Evolutionary conservation across 495 filamentous ascomycete species (phyloP).

Genomic region (Penicillium fimorum): DNA sequence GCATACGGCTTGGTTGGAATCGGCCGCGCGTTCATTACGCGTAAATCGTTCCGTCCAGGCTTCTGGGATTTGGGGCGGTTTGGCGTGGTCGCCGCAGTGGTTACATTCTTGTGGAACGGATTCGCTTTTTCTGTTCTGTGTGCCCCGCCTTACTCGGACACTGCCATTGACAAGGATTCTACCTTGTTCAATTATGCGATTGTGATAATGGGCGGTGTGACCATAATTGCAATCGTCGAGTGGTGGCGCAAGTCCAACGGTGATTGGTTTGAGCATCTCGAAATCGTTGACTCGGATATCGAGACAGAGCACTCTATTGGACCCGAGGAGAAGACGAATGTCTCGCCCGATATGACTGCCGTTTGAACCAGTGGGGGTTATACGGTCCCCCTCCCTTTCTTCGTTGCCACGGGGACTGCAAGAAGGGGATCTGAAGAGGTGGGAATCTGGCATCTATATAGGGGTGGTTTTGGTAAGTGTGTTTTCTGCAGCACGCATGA

Average conservation of each 20-base stretch:
- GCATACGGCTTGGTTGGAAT: slow-evolving; percentile 38
- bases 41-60: slow-evolving; percentile 31
- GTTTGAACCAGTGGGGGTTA: slow-evolving; percentile 3
- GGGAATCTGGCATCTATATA: background rate
- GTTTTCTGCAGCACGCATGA: slow-evolving; percentile 30
- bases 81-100: slow-evolving; percentile 30
- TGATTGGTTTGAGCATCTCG: slow-evolving; percentile 37
- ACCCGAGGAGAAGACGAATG: background rate
- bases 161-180: slow-evolving; percentile 25
- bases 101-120: slow-evolving; percentile 39
- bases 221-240: slow-evolving; percentile 30
- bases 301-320: slow-evolving; percentile 12
- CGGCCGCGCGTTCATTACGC: slow-evolving; percentile 33
- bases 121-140: slow-evolving; percentile 39
- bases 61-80: slow-evolving; percentile 35
- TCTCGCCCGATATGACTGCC: background rate
- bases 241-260: slow-evolving; percentile 38
- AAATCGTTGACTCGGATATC: slow-evolving; percentile 19
- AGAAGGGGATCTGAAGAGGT: background rate
- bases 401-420: background rate
- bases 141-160: slow-evolving; percentile 33
- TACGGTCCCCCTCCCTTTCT: background rate
- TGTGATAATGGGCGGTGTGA: slow-evolving; percentile 40
- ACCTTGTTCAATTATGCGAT: slow-evolving; percentile 38
- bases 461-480: slow-evolving; percentile 15